These are phyloP conservation scores for Coniella lustricola DNA, from an alignment of 2,329 filamentous ascomycete genomes.

Conservation along the genomic window DNA sequence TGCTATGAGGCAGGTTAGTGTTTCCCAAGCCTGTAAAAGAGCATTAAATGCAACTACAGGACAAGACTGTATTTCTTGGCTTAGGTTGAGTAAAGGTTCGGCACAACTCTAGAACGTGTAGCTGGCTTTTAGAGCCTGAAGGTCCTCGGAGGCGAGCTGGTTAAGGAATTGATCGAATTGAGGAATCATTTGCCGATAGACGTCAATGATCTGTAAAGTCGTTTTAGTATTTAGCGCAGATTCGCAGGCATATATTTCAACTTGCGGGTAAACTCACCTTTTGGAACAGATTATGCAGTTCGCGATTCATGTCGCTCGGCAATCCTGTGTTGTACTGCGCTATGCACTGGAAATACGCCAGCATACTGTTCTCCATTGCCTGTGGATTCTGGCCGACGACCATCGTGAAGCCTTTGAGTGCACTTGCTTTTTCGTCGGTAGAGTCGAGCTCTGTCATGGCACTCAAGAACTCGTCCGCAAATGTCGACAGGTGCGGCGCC, in stretches of 20 bases:
- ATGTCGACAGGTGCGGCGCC: slow-evolving; percentile 70
- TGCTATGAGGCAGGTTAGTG: too few species aligned
- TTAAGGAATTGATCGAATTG: slow-evolving; percentile 49
- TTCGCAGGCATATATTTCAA: background rate
- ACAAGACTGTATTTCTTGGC: background rate
- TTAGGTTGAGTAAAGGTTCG: background rate
- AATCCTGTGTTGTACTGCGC: slow-evolving; percentile 64
- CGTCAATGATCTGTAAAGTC: slow-evolving; percentile 35
- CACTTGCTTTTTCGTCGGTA: slow-evolving; percentile 90
- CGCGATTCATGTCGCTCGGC: slow-evolving; percentile 54
- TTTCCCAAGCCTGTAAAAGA: background rate
- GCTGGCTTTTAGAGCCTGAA: slow-evolving; percentile 39
- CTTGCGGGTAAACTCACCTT: slow-evolving; percentile 50
- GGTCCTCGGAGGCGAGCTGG: slow-evolving; percentile 43
- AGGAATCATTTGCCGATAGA: slow-evolving; percentile 54
- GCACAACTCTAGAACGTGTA: slow-evolving; percentile 28
- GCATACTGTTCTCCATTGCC: slow-evolving; percentile 80
- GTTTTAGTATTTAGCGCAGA: slow-evolving; percentile 21
- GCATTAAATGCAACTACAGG: background rate
- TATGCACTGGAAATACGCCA: slow-evolving; percentile 78
- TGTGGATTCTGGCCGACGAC: slow-evolving; percentile 81
- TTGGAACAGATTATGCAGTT: slow-evolving; percentile 66
- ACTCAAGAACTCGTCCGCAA: slow-evolving; percentile 73
- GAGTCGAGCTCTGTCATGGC: slow-evolving; percentile 79
- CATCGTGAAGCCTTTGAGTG: slow-evolving; percentile 82